These are phyloP conservation scores for Pluteus cervinus DNA, from an alignment of 768 basidiomycete genomes.

Conservation along the genomic window DNA sequence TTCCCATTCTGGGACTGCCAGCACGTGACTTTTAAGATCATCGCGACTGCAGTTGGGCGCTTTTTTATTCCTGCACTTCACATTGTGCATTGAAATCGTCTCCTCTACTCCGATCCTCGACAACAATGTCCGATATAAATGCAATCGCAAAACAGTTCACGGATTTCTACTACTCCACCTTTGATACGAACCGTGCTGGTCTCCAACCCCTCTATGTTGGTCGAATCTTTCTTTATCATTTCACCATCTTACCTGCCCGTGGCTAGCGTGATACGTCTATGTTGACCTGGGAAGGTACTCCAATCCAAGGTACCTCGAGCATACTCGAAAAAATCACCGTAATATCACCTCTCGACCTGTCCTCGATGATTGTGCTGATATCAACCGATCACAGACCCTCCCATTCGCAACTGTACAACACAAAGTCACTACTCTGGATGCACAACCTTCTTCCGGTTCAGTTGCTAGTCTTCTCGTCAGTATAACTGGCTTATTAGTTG, in stretches of 20 bases:
- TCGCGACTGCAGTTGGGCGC: slow-evolving; percentile 2
- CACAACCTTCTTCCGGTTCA: slow-evolving; percentile 70
- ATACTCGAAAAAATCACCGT: slow-evolving; percentile 79
- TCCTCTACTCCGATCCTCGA: slow-evolving; percentile 10
- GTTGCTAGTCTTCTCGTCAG: slow-evolving; percentile 64
- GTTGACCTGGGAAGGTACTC: slow-evolving; percentile 74
- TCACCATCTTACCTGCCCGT: slow-evolving; percentile 20
- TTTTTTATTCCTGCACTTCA: slow-evolving; percentile 7
- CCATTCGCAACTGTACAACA: slow-evolving; percentile 83
- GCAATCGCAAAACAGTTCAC: slow-evolving; percentile 73
- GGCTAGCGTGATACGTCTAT: slow-evolving; percentile 72
- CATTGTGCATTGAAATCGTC: slow-evolving; percentile 8
- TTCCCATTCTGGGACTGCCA: too few relatives aligned
- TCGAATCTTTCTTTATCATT: slow-evolving; percentile 16
- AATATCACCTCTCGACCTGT: slow-evolving; percentile 10
- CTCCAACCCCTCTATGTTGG: slow-evolving; percentile 76
- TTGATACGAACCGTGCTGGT: slow-evolving; percentile 54
- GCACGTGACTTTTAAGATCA: not conserved
- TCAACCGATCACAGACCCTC: slow-evolving; percentile 41
- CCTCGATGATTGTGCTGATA: not conserved
- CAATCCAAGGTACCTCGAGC: slow-evolving; percentile 41
- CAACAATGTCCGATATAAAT: slow-evolving; percentile 67
- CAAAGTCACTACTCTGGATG: slow-evolving; percentile 76
- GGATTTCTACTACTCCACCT: slow-evolving; percentile 77
- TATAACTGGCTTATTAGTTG: slow-evolving; percentile 83